Percentiles rank a stretch among this genome's conserved stretches.
These are phyloP conservation scores for Capsella rubella DNA, from an alignment of 441 rosid genomes.

Conservation along the genomic window DNA sequence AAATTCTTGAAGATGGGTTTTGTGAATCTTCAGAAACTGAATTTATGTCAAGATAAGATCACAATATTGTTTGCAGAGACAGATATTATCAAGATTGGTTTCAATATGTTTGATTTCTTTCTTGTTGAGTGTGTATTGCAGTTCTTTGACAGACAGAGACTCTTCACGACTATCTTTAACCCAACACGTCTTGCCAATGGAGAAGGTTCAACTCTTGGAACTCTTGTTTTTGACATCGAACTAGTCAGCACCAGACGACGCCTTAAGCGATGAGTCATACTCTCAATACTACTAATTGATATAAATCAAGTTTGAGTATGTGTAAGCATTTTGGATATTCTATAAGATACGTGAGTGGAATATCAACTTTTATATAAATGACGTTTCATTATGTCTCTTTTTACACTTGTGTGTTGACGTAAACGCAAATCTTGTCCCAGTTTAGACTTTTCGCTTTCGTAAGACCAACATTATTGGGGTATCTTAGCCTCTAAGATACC, in stretches of 20 bases:
- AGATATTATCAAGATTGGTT: neutral
- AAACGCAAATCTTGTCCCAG: neutral
- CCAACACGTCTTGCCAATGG: constrained; percentile 84
- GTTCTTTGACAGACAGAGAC: constrained; percentile 82
- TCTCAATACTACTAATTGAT: neutral
- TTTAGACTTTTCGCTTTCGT: constrained; percentile 3
- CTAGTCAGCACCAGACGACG: constrained; percentile 68
- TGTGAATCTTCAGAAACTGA: neutral
- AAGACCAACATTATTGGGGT: no score
- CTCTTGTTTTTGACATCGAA: constrained; percentile 73
- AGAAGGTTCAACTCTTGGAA: constrained; percentile 79
- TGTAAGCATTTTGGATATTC: no score
- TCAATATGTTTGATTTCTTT: neutral
- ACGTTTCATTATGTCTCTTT: no score
- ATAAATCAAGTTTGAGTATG: no score
- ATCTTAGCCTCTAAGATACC: no score
- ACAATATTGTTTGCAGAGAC: neutral
- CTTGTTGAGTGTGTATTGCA: constrained; percentile 30
- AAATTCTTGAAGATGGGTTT: neutral
- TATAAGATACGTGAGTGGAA: no score
- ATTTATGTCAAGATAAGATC: neutral
- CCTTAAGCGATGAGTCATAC: constrained; percentile 32
- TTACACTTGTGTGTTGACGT: constrained; percentile 11
- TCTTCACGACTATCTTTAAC: constrained; percentile 77
- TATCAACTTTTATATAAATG: no score